phyloP scores from a whole-genome alignment of 1,139 yeast genomes.

The Blastobotrys arbuscula region DNA sequence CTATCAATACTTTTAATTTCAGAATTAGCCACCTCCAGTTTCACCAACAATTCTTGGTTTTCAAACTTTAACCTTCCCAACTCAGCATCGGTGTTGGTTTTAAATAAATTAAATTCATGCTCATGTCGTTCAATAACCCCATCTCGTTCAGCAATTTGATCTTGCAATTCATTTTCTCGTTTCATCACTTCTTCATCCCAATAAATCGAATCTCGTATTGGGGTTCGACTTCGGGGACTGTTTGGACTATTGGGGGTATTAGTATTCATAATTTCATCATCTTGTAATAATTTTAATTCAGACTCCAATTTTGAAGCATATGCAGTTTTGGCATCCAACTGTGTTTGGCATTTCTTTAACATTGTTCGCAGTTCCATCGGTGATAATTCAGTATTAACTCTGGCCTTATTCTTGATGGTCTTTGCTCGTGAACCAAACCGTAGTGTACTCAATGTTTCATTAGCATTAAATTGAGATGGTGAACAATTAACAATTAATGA shows the following conservation, averaged over 20 bases:
- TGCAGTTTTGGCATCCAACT: constrained; percentile 41
- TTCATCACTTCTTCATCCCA: constrained; percentile 28
- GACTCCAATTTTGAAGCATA: constrained; percentile 47
- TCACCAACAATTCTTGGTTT: constrained; percentile 27
- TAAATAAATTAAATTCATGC: constrained; percentile 17
- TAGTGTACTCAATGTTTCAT: constrained; percentile 71
- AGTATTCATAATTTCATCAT: neutral
- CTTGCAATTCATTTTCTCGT: constrained; percentile 35
- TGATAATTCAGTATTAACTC: constrained; percentile 64
- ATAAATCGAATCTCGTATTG: neutral
- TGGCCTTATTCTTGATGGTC: constrained; percentile 60
- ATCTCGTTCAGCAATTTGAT: constrained; percentile 33
- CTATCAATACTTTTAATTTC: neutral
- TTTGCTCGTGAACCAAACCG: constrained; percentile 80
- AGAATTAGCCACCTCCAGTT: constrained; percentile 1
- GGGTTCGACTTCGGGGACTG: constrained; percentile 1
- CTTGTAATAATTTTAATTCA: constrained; percentile 35
- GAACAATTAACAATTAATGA: constrained; percentile 76
- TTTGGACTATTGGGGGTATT: neutral
- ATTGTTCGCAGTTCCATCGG: constrained; percentile 48
- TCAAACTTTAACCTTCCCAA: constrained; percentile 31
- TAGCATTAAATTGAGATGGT: constrained; percentile 54
- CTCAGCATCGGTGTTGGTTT: constrained; percentile 16
- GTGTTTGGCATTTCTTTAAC: constrained; percentile 44
- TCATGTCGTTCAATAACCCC: constrained; percentile 27